A percentile compares a stretch with the other conserved stretches of the same genome.
These are phyloP conservation scores for Panellus pusillus DNA, from an alignment of 768 basidiomycete species.

Conservation along the genomic window DNA sequence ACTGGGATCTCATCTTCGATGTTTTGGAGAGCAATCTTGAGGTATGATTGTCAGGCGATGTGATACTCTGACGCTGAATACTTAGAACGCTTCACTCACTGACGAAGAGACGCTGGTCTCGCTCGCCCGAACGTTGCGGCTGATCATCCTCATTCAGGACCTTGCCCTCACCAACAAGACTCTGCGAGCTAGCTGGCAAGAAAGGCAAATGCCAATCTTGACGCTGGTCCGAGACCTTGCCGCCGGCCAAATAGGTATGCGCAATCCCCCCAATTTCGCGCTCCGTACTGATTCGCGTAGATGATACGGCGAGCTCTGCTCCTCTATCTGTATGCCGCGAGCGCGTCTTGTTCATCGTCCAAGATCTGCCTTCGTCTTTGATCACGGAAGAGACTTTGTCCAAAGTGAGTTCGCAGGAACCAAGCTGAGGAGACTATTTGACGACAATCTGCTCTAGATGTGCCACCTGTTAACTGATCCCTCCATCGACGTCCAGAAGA, in stretches of 20 bases:
- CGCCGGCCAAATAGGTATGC: constrained; percentile 51
- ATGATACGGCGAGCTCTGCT: constrained; percentile 37
- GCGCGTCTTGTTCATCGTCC: constrained; percentile 66
- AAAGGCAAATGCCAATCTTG: constrained; percentile 51
- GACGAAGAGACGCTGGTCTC: constrained; percentile 60
- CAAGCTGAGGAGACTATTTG: neutral
- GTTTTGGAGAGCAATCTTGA: constrained; percentile 86
- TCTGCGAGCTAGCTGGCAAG: constrained; percentile 69
- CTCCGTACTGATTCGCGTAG: constrained; percentile 20
- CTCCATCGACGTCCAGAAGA: constrained; percentile 65
- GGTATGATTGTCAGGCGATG: constrained; percentile 41
- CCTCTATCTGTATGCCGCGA: constrained; percentile 71
- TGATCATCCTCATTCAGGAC: constrained; percentile 71
- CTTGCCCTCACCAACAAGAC: constrained; percentile 70
- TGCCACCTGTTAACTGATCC: constrained; percentile 74
- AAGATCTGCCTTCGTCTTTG: constrained; percentile 61
- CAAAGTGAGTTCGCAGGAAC: constrained; percentile 42
- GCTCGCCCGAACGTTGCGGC: constrained; percentile 66
- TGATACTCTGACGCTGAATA: neutral
- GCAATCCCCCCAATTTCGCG: neutral
- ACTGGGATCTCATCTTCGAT: constrained; percentile 95
- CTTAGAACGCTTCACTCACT: constrained; percentile 57
- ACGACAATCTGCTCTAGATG: constrained; percentile 49
- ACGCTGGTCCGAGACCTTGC: constrained; percentile 63
- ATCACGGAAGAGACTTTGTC: constrained; percentile 64